Evolutionary conservation across 495 filamentous ascomycete genomes (phyloP).

Genomic region (Penicillium bovifimosum): DNA sequence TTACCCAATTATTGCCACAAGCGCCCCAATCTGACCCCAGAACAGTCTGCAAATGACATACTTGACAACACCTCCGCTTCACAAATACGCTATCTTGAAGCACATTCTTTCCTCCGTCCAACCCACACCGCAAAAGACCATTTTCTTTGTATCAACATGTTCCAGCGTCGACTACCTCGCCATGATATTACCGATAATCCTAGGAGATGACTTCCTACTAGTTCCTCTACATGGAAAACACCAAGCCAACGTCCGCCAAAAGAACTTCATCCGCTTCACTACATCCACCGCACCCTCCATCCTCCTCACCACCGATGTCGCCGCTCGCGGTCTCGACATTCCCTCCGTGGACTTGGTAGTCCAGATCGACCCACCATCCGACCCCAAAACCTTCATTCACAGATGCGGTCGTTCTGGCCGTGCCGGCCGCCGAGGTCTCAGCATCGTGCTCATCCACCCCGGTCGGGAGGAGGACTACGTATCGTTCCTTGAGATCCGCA

Average conservation of each 20-base stretch:
- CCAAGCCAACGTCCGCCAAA: constrained; percentile 67
- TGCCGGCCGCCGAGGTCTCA: constrained; percentile 79
- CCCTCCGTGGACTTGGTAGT: constrained; percentile 91
- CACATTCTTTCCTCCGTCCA: constrained; percentile 63
- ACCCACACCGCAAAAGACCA: constrained; percentile 72
- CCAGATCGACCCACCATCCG: constrained; percentile 84
- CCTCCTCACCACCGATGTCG: constrained; percentile 82
- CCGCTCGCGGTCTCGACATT: constrained; percentile 86
- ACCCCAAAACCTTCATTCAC: constrained; percentile 94
- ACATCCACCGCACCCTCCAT: constrained; percentile 61
- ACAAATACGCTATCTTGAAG: constrained; percentile 69
- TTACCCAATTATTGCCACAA: no score
- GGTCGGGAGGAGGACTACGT: constrained; percentile 86
- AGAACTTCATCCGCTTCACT: constrained; percentile 75
- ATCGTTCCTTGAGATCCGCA: constrained; percentile 77
- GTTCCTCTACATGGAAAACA: constrained; percentile 89
- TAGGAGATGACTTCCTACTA: constrained; percentile 54
- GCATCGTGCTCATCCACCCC: constrained; percentile 76
- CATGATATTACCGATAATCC: constrained; percentile 63
- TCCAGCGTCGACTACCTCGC: constrained; percentile 92
- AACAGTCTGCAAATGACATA: constrained; percentile 82
- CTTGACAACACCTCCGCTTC: constrained; percentile 61
- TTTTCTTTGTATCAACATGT: constrained; percentile 91
- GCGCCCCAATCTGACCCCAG: constrained; percentile 7
- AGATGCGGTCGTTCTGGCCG: constrained; percentile 88